Base-by-base conservation (phyloP, 768 basidiomycete genomes). In the Podaxis sp. region DNA sequence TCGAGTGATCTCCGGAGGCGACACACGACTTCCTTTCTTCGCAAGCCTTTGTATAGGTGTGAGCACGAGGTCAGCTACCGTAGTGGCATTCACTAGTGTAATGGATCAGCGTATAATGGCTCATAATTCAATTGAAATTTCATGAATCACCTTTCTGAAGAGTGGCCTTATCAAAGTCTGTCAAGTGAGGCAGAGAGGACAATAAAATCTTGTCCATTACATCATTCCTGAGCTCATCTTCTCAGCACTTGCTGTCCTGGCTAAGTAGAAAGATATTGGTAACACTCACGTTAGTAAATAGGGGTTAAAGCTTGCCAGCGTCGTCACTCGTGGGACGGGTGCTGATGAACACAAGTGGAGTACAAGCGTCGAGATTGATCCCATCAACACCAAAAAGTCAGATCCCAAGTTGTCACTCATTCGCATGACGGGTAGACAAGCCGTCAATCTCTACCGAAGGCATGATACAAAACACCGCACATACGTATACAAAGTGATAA, bases 41-140 rank as follows among this genome's bases (percentile, higher is more conserved):
- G 85, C 81, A 42, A 89, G 69, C 40, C 87, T 86, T 63, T 76
- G 74, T 4, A 78, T 71, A 0, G 80, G 68, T 5, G 71, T 72
- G 42, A 88, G 67, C 16, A 90, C 63, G 28, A 89, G 68, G 56
- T 89, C 85, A 32, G 74, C 68, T 7, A 79, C 57, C 32, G 77
- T 78, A 52, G 65, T 70, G 61, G 87, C 71, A 60, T 80, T 79
- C 51, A 82, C 87, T 88, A 44, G 25, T 46, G 23, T 16, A 10
- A 37, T 5, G 44, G 25, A 10, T 18, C 18, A 5, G n/a, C n/a
- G 32, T 28, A 18, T 7, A 21, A n/a, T 16, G 23, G 5, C 46
- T 23, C 25, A 25, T 36, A 16, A 14, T 10, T 14, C 4, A 13
- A 16, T 9, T 11, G 23, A 11, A 37, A 35, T 18, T 6, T 16